Percentiles rank a stretch among this genome's conserved stretches.
These are phyloP conservation scores for Starmerella bacillaris DNA, from an alignment of 805 yeast genomes.

Conservation along the genomic window DNA sequence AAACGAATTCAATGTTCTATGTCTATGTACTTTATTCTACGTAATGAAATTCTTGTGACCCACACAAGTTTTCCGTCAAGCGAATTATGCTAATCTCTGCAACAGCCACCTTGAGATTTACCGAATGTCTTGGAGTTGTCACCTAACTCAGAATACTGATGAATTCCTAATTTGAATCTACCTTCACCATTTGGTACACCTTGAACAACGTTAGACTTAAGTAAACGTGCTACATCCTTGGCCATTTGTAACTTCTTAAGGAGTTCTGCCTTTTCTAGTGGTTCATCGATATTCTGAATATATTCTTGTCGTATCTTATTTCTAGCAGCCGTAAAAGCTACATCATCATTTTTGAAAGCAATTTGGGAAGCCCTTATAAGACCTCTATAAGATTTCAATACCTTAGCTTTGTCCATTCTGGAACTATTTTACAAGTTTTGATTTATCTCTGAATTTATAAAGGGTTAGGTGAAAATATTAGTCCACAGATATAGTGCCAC, in stretches of 20 bases:
- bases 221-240: slow-evolving; percentile 51
- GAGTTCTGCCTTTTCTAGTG: slow-evolving; percentile 18
- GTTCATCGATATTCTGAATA: slow-evolving; percentile 4
- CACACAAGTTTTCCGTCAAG: too few relatives aligned
- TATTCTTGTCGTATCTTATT: slow-evolving; percentile 13
- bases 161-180: slow-evolving; percentile 41
- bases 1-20: too few relatives aligned
- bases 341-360: slow-evolving; percentile 14
- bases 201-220: slow-evolving; percentile 70
- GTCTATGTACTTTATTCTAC: too few relatives aligned
- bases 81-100: too few relatives aligned
- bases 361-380: slow-evolving; percentile 16
- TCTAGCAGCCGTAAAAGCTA: slow-evolving; percentile 13
- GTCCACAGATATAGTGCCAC: too few relatives aligned
- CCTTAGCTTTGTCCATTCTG: slow-evolving; percentile 5
- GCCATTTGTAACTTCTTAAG: slow-evolving; percentile 38
- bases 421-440: too few relatives aligned
- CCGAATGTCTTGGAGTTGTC: slow-evolving; percentile 42
- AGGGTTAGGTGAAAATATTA: too few relatives aligned
- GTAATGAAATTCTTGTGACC: too few relatives aligned
- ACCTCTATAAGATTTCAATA: slow-evolving; percentile 11
- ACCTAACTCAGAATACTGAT: slow-evolving; percentile 69
- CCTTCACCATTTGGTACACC: slow-evolving; percentile 29
- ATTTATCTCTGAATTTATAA: too few relatives aligned
- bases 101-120: too few relatives aligned